Evolutionary conservation across 345 rosid species (phyloP).

Genomic region (Capsella bursapastoris): DNA sequence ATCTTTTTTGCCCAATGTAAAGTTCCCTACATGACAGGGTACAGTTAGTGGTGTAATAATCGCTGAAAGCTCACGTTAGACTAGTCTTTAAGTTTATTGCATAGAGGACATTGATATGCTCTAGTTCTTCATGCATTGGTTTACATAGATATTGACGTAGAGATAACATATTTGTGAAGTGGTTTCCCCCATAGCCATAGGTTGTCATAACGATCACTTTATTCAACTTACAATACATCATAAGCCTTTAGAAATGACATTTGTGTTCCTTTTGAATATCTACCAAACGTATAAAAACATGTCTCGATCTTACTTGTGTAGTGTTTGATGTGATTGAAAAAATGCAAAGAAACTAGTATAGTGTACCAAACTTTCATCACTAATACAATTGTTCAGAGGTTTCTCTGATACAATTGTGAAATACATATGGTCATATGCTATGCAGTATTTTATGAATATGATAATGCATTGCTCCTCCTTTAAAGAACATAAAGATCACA

Average conservation of each 20-base stretch:
- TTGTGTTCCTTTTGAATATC: neutral
- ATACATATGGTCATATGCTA: no score
- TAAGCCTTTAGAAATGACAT: neutral
- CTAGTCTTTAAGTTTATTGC: neutral
- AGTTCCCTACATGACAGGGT: no score
- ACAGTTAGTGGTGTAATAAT: neutral
- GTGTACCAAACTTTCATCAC: no score
- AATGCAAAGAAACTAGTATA: no score
- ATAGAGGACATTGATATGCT: neutral
- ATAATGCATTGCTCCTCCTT: constrained; percentile 21
- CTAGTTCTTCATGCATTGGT: neutral
- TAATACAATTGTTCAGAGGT: no score
- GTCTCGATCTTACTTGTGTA: no score
- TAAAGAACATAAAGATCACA: constrained; percentile 9
- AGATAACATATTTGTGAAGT: neutral
- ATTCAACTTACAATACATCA: neutral
- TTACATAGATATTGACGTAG: neutral
- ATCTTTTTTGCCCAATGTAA: no score
- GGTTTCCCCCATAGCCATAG: no score
- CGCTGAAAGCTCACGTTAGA: neutral
- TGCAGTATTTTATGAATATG: neutral
- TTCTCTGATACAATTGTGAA: no score
- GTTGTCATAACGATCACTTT: neutral
- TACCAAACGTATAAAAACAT: no score
- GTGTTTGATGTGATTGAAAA: no score